Conservation (phyloP, 2,329 filamentous ascomycete species). For the Diaporthe citrichinensis region DNA sequence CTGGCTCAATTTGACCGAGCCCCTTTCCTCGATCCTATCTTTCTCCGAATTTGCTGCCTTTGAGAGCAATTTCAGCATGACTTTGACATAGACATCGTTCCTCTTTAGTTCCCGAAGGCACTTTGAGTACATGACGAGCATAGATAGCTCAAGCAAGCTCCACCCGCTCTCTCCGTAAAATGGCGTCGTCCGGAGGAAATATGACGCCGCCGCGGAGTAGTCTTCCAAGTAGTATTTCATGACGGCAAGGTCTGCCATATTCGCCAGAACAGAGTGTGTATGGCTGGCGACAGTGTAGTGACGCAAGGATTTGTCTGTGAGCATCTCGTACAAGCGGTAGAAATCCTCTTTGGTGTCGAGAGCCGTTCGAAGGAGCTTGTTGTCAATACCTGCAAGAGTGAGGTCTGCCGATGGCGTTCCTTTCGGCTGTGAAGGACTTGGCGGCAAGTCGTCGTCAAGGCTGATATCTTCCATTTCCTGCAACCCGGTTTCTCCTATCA, state of each 20-base stretch:
- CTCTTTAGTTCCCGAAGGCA: conserved; percentile 84
- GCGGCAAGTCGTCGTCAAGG: conserved; percentile 60
- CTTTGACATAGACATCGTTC: conserved; percentile 83
- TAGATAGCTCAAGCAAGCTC: conserved; percentile 83
- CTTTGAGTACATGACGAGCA: conserved; percentile 87
- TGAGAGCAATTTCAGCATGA: conserved; percentile 80
- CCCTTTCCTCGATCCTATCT: conserved; percentile 60
- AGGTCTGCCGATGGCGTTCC: conserved; percentile 45
- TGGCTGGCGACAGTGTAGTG: conserved; percentile 87
- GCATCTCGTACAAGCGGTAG: conserved; percentile 76
- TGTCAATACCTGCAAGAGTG: conserved; percentile 63
- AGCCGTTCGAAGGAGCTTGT: conserved; percentile 71
- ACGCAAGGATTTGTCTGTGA: conserved; percentile 88
- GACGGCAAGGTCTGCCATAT: conserved; percentile 87
- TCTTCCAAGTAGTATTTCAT: conserved; percentile 85
- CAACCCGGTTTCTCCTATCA: conserved; percentile 60
- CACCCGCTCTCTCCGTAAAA: conserved; percentile 85
- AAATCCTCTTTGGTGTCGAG: conserved; percentile 75
- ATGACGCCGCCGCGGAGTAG: conserved; percentile 79
- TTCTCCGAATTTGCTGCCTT: conserved; percentile 73
- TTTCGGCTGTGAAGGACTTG: conserved; percentile 45
- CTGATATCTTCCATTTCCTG: conserved; percentile 70
- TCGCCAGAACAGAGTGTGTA: conserved; percentile 80
- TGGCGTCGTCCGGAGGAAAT: conserved; percentile 83
- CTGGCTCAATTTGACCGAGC: conserved; percentile 50